Percentiles rank a stretch among this genome's conserved stretches.
Evolutionary conservation across 1,284 basidiomycete genomes (phyloP).

Genomic region (Naganishia liquefaciens): DNA sequence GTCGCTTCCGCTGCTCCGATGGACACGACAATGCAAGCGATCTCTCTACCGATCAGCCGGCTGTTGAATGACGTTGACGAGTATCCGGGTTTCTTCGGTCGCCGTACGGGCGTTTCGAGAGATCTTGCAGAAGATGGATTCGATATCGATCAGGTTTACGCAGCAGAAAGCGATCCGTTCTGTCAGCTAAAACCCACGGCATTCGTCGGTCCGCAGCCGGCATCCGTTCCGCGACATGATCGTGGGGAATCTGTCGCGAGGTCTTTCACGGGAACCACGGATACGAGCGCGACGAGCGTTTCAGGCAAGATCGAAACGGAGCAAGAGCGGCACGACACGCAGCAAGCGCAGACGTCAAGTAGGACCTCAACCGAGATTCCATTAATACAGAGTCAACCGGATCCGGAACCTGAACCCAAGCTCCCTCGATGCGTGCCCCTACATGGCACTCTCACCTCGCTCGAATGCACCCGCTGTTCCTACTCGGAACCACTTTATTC

Average conservation of each 20-base stretch:
- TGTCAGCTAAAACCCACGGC: not conserved
- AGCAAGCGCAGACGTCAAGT: not conserved
- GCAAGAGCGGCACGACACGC: constrained; percentile 5
- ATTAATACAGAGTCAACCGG: not conserved
- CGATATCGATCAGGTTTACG: not conserved
- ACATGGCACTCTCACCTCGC: constrained; percentile 76
- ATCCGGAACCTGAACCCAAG: constrained; percentile 18
- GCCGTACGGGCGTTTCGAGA: not conserved
- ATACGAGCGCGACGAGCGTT: constrained; percentile 25
- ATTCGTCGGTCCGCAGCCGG: not conserved
- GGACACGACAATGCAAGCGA: not conserved
- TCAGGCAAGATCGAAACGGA: constrained; percentile 20
- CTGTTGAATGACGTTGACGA: not conserved
- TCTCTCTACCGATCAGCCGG: constrained; percentile 5
- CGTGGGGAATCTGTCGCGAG: constrained; percentile 4
- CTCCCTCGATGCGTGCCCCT: constrained; percentile 79
- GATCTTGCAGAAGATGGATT: not conserved
- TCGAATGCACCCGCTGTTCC: constrained; percentile 80
- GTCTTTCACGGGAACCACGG: constrained; percentile 12
- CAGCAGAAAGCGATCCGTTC: constrained; percentile 9
- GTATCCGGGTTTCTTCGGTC: not conserved
- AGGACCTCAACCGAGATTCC: too few species aligned
- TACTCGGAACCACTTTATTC: constrained; percentile 66
- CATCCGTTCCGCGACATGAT: not conserved
- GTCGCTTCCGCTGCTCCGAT: too few species aligned